Conservation (phyloP, 345 rosid genomes). For the Eucalyptus regnans region DNA sequence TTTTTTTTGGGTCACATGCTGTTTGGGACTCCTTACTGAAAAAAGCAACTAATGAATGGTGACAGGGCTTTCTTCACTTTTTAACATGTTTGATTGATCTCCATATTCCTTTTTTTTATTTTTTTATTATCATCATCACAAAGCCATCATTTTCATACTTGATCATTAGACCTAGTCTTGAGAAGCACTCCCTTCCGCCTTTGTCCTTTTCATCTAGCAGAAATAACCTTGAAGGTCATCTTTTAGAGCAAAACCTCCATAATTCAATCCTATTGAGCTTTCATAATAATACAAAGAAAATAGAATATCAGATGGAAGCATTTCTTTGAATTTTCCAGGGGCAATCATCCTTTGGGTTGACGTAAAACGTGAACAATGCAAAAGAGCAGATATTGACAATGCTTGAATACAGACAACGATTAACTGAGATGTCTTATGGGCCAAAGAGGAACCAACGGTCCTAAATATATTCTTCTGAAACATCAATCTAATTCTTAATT, state of each 20-base stretch:
- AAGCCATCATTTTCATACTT: not conserved
- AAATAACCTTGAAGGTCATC: not conserved
- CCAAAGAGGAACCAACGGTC: not conserved
- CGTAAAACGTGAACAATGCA: not conserved
- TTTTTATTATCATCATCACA: not conserved
- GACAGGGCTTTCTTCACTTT: not conserved
- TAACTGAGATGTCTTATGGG: not conserved
- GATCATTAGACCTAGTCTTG: not conserved
- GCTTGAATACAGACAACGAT: not conserved
- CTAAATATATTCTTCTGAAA: not conserved
- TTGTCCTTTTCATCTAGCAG: not conserved
- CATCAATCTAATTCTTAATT: not conserved
- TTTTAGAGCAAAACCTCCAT: not conserved
- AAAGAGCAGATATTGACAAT: not conserved
- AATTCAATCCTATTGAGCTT: not conserved
- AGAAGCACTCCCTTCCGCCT: not conserved
- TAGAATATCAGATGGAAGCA: not conserved
- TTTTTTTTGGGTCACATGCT: not conserved
- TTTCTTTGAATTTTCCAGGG: not conserved
- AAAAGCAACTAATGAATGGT: not conserved
- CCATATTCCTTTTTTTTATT: not conserved
- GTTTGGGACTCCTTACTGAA: not conserved
- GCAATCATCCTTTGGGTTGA: not conserved
- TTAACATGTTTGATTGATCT: not conserved
- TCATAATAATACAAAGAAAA: not conserved